Conservation (phyloP, 1,284 basidiomycete genomes). For the Heterobasidion parviporum region DNA sequence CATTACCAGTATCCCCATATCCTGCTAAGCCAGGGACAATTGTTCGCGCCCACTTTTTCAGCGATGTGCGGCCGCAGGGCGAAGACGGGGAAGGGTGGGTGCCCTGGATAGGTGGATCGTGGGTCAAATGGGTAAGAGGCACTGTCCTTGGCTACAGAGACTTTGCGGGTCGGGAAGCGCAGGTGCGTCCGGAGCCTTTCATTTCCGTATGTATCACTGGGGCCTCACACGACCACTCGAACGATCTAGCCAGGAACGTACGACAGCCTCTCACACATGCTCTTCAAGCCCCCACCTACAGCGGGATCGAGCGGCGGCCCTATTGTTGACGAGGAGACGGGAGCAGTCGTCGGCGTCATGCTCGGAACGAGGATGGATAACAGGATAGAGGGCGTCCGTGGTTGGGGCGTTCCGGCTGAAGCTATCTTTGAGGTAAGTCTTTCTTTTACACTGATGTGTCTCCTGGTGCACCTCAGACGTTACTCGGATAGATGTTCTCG, state of each 20-base stretch:
- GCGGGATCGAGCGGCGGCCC: slow-evolving; percentile 68
- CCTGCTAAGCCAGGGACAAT: slow-evolving; percentile 42
- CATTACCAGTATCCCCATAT: slow-evolving; percentile 64
- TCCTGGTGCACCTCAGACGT: neutral
- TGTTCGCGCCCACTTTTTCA: slow-evolving; percentile 51
- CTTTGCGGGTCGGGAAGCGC: slow-evolving; percentile 45
- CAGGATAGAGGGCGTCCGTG: slow-evolving; percentile 46
- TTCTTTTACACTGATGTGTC: neutral
- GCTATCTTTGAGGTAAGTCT: slow-evolving; percentile 52
- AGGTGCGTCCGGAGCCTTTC: slow-evolving; percentile 28
- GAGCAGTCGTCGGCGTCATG: slow-evolving; percentile 64
- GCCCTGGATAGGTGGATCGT: slow-evolving; percentile 44
- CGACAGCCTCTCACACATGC: slow-evolving; percentile 53
- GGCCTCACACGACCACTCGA: neutral
- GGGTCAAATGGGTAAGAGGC: slow-evolving; percentile 48
- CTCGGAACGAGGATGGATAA: slow-evolving; percentile 56
- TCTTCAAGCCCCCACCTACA: slow-evolving; percentile 50
- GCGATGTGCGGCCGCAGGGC: slow-evolving; percentile 26
- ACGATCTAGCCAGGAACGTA: slow-evolving; percentile 55
- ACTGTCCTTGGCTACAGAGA: slow-evolving; percentile 51
- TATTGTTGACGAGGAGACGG: slow-evolving; percentile 55
- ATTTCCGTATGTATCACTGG: neutral
- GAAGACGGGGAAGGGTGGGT: slow-evolving; percentile 34
- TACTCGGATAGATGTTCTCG: slow-evolving; percentile 7
- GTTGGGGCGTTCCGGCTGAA: slow-evolving; percentile 67